phyloP scores from a whole-genome alignment of 2,329 filamentous ascomycete species.

The Colletotrichum echinochloae region DNA sequence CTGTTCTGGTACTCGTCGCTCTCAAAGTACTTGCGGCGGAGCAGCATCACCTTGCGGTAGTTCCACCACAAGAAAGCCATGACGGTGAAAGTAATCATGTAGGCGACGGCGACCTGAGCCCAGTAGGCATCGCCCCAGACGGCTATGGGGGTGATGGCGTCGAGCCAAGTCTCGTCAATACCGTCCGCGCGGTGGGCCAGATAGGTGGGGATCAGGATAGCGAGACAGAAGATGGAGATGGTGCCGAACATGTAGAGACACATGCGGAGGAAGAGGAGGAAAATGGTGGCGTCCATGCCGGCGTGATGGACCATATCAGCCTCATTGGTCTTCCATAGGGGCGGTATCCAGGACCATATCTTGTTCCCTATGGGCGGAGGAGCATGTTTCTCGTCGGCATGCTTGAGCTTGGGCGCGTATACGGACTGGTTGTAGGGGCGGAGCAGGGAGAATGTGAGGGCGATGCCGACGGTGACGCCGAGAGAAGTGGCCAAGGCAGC shows the following conservation, averaged over 20 bases:
- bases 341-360: constrained; percentile 87
- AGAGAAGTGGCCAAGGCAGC: constrained; percentile 85
- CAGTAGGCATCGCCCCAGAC: constrained; percentile 67
- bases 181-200: constrained; percentile 56
- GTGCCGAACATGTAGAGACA: constrained; percentile 88
- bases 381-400: constrained; percentile 89
- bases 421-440: constrained; percentile 92
- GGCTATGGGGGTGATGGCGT: constrained; percentile 69
- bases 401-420: constrained; percentile 93
- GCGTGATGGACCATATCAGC: constrained; percentile 81
- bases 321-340: constrained; percentile 83
- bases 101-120: constrained; percentile 70
- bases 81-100: constrained; percentile 79
- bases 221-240: constrained; percentile 78
- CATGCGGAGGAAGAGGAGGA: constrained; percentile 91
- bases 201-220: constrained; percentile 86
- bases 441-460: constrained; percentile 86
- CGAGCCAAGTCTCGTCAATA: constrained; percentile 58
- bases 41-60: constrained; percentile 77
- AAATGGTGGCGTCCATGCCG: constrained; percentile 91
- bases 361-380: constrained; percentile 88
- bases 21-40: constrained; percentile 85
- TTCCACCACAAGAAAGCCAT: constrained; percentile 90
- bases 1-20: constrained; percentile 89
- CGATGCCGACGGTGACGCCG: constrained; percentile 78